Percentiles rank a stretch among this genome's conserved stretches.
phyloP scores from a whole-genome alignment of 306 rosid genomes.

The Cercis canadensis region DNA sequence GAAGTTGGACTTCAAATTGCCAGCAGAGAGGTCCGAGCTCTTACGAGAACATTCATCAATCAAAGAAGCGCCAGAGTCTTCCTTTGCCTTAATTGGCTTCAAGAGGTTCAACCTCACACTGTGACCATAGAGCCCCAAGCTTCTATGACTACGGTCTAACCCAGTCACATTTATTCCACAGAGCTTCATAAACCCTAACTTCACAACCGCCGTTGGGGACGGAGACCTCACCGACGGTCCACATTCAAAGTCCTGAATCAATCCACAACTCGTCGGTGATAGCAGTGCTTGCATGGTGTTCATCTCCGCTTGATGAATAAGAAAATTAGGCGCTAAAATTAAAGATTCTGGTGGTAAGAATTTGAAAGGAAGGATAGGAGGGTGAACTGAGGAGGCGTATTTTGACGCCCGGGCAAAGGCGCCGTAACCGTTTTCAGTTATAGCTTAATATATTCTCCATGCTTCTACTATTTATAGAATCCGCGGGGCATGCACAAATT shows the following conservation, averaged over 20 bases:
- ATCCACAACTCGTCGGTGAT: slow-evolving; percentile 32
- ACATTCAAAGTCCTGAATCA: slow-evolving; percentile 41
- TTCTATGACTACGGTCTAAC: slow-evolving; percentile 36
- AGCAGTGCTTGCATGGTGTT: slow-evolving; percentile 29
- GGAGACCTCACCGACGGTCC: slow-evolving; percentile 28
- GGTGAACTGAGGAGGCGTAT: neutral
- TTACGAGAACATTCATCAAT: neutral
- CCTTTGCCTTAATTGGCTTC: slow-evolving; percentile 55
- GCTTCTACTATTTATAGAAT: too few relatives aligned
- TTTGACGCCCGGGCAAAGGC: neutral
- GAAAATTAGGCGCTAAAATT: slow-evolving; percentile 1
- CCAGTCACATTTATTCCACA: slow-evolving; percentile 50
- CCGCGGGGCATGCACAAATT: too few relatives aligned
- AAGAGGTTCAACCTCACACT: slow-evolving; percentile 42
- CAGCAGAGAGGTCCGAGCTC: slow-evolving; percentile 24
- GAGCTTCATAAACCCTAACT: slow-evolving; percentile 44
- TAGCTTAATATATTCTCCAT: neutral
- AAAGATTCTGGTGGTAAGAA: neutral
- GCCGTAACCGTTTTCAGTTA: slow-evolving; percentile 51
- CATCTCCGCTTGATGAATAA: slow-evolving; percentile 37
- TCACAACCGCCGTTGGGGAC: slow-evolving; percentile 29
- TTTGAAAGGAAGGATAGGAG: neutral
- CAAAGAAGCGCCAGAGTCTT: slow-evolving; percentile 12
- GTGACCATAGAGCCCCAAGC: slow-evolving; percentile 29
- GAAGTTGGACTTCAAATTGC: slow-evolving; percentile 31